Base-by-base conservation (phyloP, 164 flowering plant species). In the Tinospora cordifolia region DNA sequence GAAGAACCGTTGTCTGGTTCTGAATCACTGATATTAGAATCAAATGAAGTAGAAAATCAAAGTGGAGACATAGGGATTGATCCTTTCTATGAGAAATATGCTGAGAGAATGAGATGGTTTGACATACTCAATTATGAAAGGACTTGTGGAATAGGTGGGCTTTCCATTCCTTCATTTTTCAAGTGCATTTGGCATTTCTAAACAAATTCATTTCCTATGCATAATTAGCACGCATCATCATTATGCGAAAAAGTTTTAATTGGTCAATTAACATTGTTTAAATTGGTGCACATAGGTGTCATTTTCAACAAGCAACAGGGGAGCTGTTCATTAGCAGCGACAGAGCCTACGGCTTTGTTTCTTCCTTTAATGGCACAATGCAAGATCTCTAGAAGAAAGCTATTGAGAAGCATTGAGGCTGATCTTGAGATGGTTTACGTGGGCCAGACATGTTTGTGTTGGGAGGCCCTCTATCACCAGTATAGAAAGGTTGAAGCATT, bases 391-490 rank as follows among this genome's bases (percentile, higher is more conserved):
- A 82, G 49, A 73, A 83, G 75, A 72, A 81, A 69, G 71, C 74
- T 85, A 9, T 21, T 81, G 9, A 80, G 57, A 75, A 83, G 87
- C 69, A 15, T 88, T 59, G 83, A 85, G 54, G 76, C 76, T 74
- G 89, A 85, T 41, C 69, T 86, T 51, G 92, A 86, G 68, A 71
- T 73, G 75, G 81, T 81, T 44, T 85, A 85, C 77, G 88, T 86
- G 51, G 90, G 85, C 25, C 87, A 88, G 70, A 63, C 80, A 65
- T 88, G 88, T 79, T 71, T 86, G 70, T 77, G 85, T 46, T 88
- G 89, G 90, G 90, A 85, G 62, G 89, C 90, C 14, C 86, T 88
- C 40, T 77, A 83, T 65, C 80, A 85, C 34, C 88, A 81, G 59
- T 86, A 86, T 68, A 62, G 58, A 60, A 85, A 77, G 71, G 83